Evolutionary conservation across 345 rosid genomes (phyloP).

Genomic region (Boechera retrofracta): DNA sequence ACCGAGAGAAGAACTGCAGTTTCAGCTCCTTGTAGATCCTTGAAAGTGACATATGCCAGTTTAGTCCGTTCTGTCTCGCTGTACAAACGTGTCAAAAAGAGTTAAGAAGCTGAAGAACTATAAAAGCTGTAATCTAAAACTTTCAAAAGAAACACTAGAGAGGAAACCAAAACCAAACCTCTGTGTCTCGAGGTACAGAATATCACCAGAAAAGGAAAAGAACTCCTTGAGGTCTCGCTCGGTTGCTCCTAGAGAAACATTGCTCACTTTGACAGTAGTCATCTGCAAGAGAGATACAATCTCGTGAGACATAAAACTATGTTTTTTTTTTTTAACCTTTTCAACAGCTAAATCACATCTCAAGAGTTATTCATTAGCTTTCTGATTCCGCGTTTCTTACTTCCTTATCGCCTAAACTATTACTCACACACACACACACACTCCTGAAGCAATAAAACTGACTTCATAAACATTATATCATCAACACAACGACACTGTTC

Average conservation of each 20-base stretch:
- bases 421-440: neutral
- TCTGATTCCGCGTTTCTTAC: neutral
- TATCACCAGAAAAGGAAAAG: constrained; percentile 86
- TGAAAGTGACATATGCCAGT: constrained; percentile 81
- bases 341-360: constrained; percentile 20
- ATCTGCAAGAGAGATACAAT: constrained; percentile 46
- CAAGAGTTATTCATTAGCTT: neutral
- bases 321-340: too few relatives aligned
- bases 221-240: constrained; percentile 76
- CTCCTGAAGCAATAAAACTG: neutral
- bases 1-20: constrained; percentile 95
- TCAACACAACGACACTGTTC: constrained; percentile 1
- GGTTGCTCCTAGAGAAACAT: constrained; percentile 74
- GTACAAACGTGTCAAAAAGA: constrained; percentile 38
- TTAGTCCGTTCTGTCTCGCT: constrained; percentile 73
- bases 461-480: neutral
- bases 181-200: constrained; percentile 67
- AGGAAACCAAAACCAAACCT: constrained; percentile 50
- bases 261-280: constrained; percentile 64
- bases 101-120: constrained; percentile 22
- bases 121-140: neutral
- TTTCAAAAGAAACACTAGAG: neutral
- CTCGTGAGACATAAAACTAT: neutral
- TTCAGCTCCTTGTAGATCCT: constrained; percentile 85
- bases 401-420: constrained; percentile 17